Conservation (phyloP, 2,329 filamentous ascomycete genomes). For the Periconia sp. region DNA sequence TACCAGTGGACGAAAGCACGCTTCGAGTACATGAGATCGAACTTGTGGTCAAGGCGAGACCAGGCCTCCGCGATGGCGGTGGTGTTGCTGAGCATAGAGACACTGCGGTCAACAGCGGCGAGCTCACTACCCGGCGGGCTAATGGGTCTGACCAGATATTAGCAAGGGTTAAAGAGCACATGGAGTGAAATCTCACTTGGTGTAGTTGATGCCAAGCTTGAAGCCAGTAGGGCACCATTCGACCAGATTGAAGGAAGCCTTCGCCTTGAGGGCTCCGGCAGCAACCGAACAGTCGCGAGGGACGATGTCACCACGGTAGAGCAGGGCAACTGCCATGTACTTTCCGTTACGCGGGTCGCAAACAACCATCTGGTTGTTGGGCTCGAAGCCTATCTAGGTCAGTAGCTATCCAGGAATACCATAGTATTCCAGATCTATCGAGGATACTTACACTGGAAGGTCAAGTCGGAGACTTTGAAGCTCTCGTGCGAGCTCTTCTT, state of each 20-base stretch:
- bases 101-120: constrained; percentile 96
- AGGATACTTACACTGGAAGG: constrained; percentile 66
- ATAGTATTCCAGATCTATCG: constrained; percentile 1
- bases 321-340: constrained; percentile 76
- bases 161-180: background rate
- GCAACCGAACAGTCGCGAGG: constrained; percentile 73
- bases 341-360: constrained; percentile 77
- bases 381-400: constrained; percentile 67
- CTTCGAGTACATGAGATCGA: constrained; percentile 81
- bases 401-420: too few relatives aligned
- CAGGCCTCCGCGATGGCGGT: constrained; percentile 76
- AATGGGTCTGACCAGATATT: constrained; percentile 74
- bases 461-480: constrained; percentile 82
- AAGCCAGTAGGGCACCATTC: constrained; percentile 79
- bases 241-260: constrained; percentile 74
- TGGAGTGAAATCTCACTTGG: constrained; percentile 47
- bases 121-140: constrained; percentile 96
- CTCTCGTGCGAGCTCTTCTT: constrained; percentile 83
- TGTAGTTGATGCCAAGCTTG: constrained; percentile 79
- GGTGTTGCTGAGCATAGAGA: constrained; percentile 79
- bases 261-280: constrained; percentile 71
- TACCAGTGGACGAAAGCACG: constrained; percentile 80
- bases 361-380: constrained; percentile 80
- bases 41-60: constrained; percentile 76
- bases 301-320: constrained; percentile 75